These are phyloP conservation scores for Fusarium tupiense DNA, from an alignment of 2,329 filamentous ascomycete species.

Conservation along the genomic window DNA sequence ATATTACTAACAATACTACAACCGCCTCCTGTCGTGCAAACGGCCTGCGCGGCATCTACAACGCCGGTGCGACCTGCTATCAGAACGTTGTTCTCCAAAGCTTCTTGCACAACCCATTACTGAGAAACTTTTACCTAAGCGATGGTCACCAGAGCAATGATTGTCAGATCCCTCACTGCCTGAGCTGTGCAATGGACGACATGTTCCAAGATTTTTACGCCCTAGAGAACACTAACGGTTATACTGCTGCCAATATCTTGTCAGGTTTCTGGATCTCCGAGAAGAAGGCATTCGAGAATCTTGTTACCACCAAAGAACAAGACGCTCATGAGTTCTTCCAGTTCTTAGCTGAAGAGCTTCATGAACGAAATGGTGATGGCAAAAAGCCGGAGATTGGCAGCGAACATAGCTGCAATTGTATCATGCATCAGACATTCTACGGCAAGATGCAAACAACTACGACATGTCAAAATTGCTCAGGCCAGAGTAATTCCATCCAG, in stretches of 20 bases:
- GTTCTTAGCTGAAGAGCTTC: slow-evolving; percentile 91
- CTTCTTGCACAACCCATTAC: slow-evolving; percentile 90
- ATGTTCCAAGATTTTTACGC: slow-evolving; percentile 79
- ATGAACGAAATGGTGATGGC: slow-evolving; percentile 80
- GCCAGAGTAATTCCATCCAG: slow-evolving; percentile 83
- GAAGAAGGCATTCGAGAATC: slow-evolving; percentile 74
- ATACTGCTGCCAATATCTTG: slow-evolving; percentile 88
- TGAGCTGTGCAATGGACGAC: slow-evolving; percentile 77
- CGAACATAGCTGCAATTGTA: slow-evolving; percentile 80
- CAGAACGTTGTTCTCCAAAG: slow-evolving; percentile 96
- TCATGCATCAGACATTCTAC: slow-evolving; percentile 94
- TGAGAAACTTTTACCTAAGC: slow-evolving; percentile 90
- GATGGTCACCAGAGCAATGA: slow-evolving; percentile 86
- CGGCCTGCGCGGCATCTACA: slow-evolving; percentile 91
- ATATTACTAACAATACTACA: slow-evolving; percentile 81
- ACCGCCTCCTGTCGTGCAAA: slow-evolving; percentile 85
- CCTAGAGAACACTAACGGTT: slow-evolving; percentile 83
- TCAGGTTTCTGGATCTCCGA: slow-evolving; percentile 91
- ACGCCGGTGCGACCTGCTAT: slow-evolving; percentile 98
- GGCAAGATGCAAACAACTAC: slow-evolving; percentile 91
- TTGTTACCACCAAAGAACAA: slow-evolving; percentile 93
- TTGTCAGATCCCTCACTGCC: slow-evolving; percentile 71
- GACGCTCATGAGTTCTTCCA: slow-evolving; percentile 98
- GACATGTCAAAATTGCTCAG: slow-evolving; percentile 87
- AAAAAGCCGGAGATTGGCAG: slow-evolving; percentile 68